A percentile compares a stretch with the other conserved stretches of the same genome.
Conservation (phyloP, 2,329 filamentous ascomycete species). For the Thermothelomyces thermophilus region DNA sequence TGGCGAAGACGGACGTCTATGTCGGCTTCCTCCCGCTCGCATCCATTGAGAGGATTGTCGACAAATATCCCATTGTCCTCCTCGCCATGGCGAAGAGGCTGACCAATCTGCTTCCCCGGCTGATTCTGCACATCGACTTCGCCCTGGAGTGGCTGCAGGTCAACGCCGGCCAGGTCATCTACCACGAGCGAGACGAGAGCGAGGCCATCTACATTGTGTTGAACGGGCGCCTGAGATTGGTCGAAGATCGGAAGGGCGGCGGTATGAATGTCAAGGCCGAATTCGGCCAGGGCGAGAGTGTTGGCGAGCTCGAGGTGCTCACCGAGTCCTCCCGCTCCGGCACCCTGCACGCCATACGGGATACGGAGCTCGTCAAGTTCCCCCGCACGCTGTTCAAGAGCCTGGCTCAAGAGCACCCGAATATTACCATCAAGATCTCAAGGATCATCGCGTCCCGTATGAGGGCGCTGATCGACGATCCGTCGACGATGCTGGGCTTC, state of each 20-base stretch:
- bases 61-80: constrained; percentile 84
- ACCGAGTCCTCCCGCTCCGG: constrained; percentile 89
- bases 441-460: constrained; percentile 97
- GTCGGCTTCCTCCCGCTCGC: constrained; percentile 86
- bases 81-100: constrained; percentile 94
- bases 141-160: constrained; percentile 98
- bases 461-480: constrained; percentile 79
- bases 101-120: constrained; percentile 77
- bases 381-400: constrained; percentile 96
- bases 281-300: constrained; percentile 94
- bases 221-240: constrained; percentile 80
- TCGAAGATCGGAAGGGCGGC: constrained; percentile 74
- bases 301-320: constrained; percentile 93
- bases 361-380: constrained; percentile 94
- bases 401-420: constrained; percentile 90
- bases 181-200: constrained; percentile 89
- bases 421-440: constrained; percentile 97
- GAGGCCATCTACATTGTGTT: constrained; percentile 98
- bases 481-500: constrained; percentile 53
- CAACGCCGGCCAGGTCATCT: constrained; percentile 88
- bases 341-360: constrained; percentile 89
- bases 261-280: constrained; percentile 83
- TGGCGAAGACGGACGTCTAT: constrained; percentile 96
- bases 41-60: constrained; percentile 84
- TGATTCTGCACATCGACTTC: constrained; percentile 96